phyloP scores from a whole-genome alignment of 1,139 yeast species.

The Yueomyces sp. region DNA sequence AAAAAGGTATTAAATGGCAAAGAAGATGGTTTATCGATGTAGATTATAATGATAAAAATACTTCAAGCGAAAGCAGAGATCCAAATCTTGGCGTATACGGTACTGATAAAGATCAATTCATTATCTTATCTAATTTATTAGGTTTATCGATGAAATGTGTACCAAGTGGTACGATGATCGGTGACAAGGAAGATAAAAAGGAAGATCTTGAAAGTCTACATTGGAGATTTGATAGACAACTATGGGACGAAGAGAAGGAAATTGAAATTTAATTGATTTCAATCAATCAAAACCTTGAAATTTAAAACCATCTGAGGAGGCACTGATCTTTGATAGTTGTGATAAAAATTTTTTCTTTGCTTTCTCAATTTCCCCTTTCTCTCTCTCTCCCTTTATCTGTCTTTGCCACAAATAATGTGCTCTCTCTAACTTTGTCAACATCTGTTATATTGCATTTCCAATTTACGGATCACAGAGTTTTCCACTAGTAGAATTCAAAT shows the following conservation, averaged over 20 bases:
- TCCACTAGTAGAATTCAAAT: no score
- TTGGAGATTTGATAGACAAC: slow-evolving; percentile 52
- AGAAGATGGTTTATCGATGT: slow-evolving; percentile 64
- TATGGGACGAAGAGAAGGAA: slow-evolving; percentile 51
- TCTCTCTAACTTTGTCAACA: no score
- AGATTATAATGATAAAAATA: slow-evolving; percentile 27
- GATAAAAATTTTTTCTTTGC: no score
- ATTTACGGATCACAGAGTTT: no score
- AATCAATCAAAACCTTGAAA: no score
- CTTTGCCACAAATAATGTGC: no score
- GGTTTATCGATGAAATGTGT: slow-evolving; percentile 48
- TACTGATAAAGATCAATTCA: slow-evolving; percentile 32
- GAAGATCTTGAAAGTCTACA: slow-evolving; percentile 37
- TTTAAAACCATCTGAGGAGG: no score
- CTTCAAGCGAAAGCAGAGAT: slow-evolving; percentile 6
- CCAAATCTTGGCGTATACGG: background rate
- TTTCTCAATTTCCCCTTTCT: no score
- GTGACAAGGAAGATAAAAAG: slow-evolving; percentile 35
- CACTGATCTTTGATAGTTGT: no score
- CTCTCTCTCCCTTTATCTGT: no score
- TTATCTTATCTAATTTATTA: slow-evolving; percentile 40
- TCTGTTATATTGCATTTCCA: no score
- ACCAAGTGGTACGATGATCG: slow-evolving; percentile 51
- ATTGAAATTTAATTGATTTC: slow-evolving; percentile 22
- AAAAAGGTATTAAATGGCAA: slow-evolving; percentile 51